Percentiles rank a stretch among this genome's conserved stretches.
phyloP scores from a whole-genome alignment of 805 yeast species.

The Starmerella bombicola region DNA sequence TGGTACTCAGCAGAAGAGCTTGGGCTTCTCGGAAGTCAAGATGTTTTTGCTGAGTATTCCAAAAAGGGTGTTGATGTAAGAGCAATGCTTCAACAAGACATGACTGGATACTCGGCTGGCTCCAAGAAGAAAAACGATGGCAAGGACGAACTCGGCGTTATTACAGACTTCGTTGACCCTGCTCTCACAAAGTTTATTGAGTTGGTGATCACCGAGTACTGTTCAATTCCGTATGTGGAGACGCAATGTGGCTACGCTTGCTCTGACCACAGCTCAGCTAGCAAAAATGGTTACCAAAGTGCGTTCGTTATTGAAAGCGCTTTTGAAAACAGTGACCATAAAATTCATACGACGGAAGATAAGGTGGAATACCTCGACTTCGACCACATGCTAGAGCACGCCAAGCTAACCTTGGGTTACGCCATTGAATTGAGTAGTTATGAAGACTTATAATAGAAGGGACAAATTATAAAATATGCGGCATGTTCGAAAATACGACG shows the following conservation, averaged over 20 bases:
- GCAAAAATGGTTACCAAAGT: constrained; percentile 71
- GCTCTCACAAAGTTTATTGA: constrained; percentile 50
- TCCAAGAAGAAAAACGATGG: constrained; percentile 31
- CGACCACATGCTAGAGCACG: constrained; percentile 69
- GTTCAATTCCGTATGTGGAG: constrained; percentile 56
- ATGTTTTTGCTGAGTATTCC: constrained; percentile 49
- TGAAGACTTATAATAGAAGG: constrained; percentile 5
- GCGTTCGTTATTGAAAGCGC: constrained; percentile 72
- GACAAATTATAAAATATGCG: too few relatives aligned
- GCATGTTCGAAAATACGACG: too few relatives aligned
- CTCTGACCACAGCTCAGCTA: constrained; percentile 83
- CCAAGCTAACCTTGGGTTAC: constrained; percentile 61
- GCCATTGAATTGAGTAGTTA: constrained; percentile 49
- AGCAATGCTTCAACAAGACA: constrained; percentile 88
- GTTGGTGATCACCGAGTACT: constrained; percentile 47
- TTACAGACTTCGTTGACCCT: constrained; percentile 53
- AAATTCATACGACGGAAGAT: constrained; percentile 64
- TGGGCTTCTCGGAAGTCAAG: constrained; percentile 76
- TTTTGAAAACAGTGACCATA: constrained; percentile 47
- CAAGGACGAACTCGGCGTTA: constrained; percentile 62
- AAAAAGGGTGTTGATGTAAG: constrained; percentile 41
- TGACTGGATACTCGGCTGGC: constrained; percentile 67
- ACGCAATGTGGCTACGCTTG: constrained; percentile 86
- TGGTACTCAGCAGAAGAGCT: constrained; percentile 94
- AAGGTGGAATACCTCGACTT: constrained; percentile 70